Evolutionary conservation across 2,329 filamentous ascomycete genomes (phyloP).

Genomic region (Colletotrichum lupini): DNA sequence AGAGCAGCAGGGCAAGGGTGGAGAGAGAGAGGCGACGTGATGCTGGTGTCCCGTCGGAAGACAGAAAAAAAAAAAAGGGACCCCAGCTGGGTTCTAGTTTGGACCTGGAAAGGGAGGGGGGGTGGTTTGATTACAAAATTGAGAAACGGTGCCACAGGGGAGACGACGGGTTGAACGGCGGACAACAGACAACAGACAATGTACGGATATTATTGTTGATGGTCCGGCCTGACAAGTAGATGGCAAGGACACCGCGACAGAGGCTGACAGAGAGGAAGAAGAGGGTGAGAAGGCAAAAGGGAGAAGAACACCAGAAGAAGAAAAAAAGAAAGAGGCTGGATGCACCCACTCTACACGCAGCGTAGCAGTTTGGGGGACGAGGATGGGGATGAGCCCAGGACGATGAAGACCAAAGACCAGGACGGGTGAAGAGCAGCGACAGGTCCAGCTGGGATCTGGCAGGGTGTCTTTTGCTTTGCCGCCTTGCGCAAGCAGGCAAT

Average conservation of each 20-base stretch:
- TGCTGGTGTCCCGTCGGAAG: background rate
- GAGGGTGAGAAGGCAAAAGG: background rate
- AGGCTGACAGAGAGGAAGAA: background rate
- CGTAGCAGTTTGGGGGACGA: background rate
- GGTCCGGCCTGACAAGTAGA: background rate
- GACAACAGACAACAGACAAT: background rate
- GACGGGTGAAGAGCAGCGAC: conserved; percentile 21
- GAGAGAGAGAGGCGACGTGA: conserved; percentile 4
- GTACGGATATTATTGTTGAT: background rate
- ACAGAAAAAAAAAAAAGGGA: conserved; percentile 3
- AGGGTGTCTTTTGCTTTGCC: background rate
- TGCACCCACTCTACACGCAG: background rate
- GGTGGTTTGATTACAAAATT: background rate
- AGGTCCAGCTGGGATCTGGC: conserved; percentile 26
- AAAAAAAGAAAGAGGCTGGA: background rate
- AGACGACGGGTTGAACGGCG: background rate
- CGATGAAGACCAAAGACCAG: background rate
- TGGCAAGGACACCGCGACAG: background rate
- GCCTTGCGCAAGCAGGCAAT: conserved; percentile 3
- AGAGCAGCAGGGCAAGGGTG: background rate
- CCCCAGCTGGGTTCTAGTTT: background rate
- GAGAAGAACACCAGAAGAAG: background rate
- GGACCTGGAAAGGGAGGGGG: background rate
- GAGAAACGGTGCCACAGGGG: background rate
- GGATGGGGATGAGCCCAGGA: background rate